phyloP scores from a whole-genome alignment of 179 eudicot species.

The Gypsophila paniculata region DNA sequence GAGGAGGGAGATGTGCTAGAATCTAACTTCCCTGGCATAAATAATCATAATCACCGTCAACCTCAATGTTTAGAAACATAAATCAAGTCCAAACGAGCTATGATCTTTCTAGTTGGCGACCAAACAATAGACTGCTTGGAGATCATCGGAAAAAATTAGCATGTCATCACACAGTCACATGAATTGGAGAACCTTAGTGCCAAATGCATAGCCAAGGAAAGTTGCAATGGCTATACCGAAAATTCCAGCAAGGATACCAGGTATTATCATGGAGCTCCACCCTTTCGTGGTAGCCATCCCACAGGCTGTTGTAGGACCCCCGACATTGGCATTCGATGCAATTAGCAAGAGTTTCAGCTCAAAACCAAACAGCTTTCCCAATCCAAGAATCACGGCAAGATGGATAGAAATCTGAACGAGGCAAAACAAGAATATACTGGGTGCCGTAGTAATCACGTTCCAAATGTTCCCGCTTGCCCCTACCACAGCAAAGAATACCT shows the following conservation, averaged over 20 bases:
- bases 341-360: constrained; percentile 58
- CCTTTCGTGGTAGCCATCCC: constrained; percentile 95
- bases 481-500: constrained; percentile 72
- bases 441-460: constrained; percentile 69
- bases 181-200: constrained; percentile 46
- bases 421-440: constrained; percentile 67
- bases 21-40: not conserved
- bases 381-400: constrained; percentile 59
- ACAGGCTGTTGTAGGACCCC: constrained; percentile 95
- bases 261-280: constrained; percentile 70
- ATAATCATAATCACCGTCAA: not conserved
- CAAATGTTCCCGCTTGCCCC: constrained; percentile 74
- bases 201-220: constrained; percentile 73
- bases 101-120: not conserved
- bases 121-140: not conserved
- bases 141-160: not conserved
- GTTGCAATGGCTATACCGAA: constrained; percentile 85
- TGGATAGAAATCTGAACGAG: constrained; percentile 65
- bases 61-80: not conserved
- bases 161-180: constrained; percentile 28
- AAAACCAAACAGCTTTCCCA: constrained; percentile 57
- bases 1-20: not conserved
- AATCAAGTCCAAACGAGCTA: not conserved
- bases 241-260: constrained; percentile 78
- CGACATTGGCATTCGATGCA: constrained; percentile 87